Evolutionary conservation across 495 filamentous ascomycete species (phyloP).

Genomic region (Hypoxylon perforatum): DNA sequence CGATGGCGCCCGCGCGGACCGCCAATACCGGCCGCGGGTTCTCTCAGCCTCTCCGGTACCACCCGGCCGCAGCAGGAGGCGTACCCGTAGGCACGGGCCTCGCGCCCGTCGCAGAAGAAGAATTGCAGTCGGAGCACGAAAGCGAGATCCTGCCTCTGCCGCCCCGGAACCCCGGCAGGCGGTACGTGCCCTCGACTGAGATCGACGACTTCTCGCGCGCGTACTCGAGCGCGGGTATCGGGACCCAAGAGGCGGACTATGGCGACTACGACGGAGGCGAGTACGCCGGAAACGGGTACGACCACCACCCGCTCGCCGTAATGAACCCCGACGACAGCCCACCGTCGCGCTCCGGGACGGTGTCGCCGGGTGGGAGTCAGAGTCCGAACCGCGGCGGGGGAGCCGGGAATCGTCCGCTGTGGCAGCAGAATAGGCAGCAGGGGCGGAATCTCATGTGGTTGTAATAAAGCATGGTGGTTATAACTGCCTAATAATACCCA

Average conservation of each 20-base stretch:
- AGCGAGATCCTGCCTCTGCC: too few relatives aligned
- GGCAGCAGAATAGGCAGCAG: constrained; percentile 62
- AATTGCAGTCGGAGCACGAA: constrained; percentile 27
- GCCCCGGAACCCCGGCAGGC: too few relatives aligned
- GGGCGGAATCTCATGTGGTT: constrained; percentile 61
- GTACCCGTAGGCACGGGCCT: constrained; percentile 41
- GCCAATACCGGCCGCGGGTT: constrained; percentile 23
- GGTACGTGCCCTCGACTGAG: constrained; percentile 52
- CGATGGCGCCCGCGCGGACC: not conserved
- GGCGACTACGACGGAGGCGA: too few relatives aligned
- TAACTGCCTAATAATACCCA: too few relatives aligned
- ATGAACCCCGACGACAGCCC: constrained; percentile 30
- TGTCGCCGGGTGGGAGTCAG: constrained; percentile 19
- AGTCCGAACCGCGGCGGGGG: constrained; percentile 11
- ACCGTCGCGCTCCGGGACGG: constrained; percentile 5
- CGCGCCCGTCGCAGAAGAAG: constrained; percentile 44
- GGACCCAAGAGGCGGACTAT: constrained; percentile 50
- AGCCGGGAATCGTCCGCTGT: constrained; percentile 48
- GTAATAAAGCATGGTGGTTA: too few relatives aligned
- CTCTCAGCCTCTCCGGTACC: constrained; percentile 43
- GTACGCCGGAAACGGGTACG: too few relatives aligned
- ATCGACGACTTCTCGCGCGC: constrained; percentile 57
- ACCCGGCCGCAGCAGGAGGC: constrained; percentile 16
- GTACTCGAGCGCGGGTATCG: constrained; percentile 53
- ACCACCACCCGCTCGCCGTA: constrained; percentile 32